Evolutionary conservation across 192 early-diverging fungal genomes (phyloP), one percentile per base, ranked within the genome.

Genomic region (Coemansia sp.): DNA sequence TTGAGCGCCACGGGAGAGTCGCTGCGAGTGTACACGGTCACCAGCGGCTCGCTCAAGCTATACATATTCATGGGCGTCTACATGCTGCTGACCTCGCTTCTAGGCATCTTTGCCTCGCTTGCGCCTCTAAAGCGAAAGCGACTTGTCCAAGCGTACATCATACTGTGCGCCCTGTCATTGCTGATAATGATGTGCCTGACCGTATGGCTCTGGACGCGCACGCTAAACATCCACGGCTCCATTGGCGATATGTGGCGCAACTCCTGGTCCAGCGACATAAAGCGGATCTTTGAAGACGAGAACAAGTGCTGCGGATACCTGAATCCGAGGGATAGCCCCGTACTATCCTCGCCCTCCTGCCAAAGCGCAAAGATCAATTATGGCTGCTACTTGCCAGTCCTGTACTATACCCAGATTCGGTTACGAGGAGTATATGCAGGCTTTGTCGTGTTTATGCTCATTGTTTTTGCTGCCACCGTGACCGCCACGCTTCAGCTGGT

Each of bases 401-500:
- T 74, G 10, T 71, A 68, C 19, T 80, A 80, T 29, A 62, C 62
- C 12, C 68, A 71, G 65, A 54, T 60, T 11, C 49, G 65, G 31
- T 65, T 74, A 35, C 54, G 77, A 0, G 74, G 67, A 15, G 67
- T 73, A 0, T 80, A 80, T 45, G 77, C 77, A 9, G 77, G 77
- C 12, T 51, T 80, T 12, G 64, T 74, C 40, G 51, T 66, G 5
- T 64, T 71, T 15, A 71, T 66, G 42, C 42, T 80, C 8, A 54
- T 80, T 38, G 68, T 68, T 12, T 17, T 80, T 36, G 65, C 57
- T 15, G 47, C 68, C 19, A 71, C 70, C 14, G 59, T 57, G 20
- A 59, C 68, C 0, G 72, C 68, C 7, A 38, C 60, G 24, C 58
- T 80, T 37, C 72, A 74, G 10, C 39, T 74, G 1, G 67, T 70